Evolutionary conservation across 345 rosid genomes (phyloP).

Genomic region (Populus nigra): DNA sequence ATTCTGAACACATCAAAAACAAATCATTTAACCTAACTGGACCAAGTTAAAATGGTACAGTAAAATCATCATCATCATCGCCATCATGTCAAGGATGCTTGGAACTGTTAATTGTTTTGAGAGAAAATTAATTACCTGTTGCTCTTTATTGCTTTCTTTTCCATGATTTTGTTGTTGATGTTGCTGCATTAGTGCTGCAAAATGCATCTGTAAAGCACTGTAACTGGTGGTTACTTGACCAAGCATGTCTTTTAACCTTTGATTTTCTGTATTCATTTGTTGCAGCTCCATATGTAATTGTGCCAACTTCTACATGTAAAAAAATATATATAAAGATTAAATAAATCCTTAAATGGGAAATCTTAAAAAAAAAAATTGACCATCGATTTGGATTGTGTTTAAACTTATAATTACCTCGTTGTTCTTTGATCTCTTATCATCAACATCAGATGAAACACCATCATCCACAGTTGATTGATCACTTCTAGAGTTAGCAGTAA

Average conservation of each 20-base stretch:
- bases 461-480: slow-evolving; percentile 81
- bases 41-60: not conserved
- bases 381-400: no score
- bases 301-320: slow-evolving; percentile 34
- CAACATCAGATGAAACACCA: slow-evolving; percentile 60
- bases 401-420: slow-evolving; percentile 47
- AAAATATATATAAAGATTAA: not conserved
- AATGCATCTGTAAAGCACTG: slow-evolving; percentile 63
- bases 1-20: slow-evolving; percentile 30
- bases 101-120: not conserved
- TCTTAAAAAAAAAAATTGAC: not conserved
- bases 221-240: slow-evolving; percentile 65
- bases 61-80: not conserved
- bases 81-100: not conserved
- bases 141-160: slow-evolving; percentile 27
- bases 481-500: slow-evolving; percentile 62
- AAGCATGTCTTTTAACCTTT: slow-evolving; percentile 69
- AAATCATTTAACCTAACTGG: not conserved
- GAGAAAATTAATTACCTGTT: slow-evolving; percentile 28
- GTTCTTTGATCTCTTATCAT: slow-evolving; percentile 47
- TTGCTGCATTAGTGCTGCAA: slow-evolving; percentile 58
- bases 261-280: slow-evolving; percentile 69
- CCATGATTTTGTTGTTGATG: slow-evolving; percentile 29
- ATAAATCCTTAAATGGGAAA: not conserved
- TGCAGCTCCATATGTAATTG: slow-evolving; percentile 67